Evolutionary conservation across 2,329 filamentous ascomycete species (phyloP), one percentile per base, ranked within the genome.

Genomic region (Botryotinia narcissicola): DNA sequence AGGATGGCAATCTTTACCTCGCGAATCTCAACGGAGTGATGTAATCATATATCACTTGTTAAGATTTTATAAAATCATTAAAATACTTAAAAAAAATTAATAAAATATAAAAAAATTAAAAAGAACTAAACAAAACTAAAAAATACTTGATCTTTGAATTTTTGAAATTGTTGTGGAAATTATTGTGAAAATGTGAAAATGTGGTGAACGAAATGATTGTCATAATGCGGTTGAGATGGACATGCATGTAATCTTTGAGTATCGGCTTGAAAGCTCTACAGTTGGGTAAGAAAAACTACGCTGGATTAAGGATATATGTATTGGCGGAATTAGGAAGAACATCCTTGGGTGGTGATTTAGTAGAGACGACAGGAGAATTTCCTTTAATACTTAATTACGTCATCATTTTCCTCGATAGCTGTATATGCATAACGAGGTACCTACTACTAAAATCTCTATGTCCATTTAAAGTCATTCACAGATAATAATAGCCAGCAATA

Each of bases 211-310:
- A 12, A 51, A 35, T n/a, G 29, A 25, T 8, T 18, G 29, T 51
- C 4, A n/a, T n/a, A 6, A 37, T 12, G 16, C 0, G 14, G 0
- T 14, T 57, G 3, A 63, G 7, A 9, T 42, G 25, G 4, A 18
- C 2, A 29, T 1, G 0, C 1, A 29, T 1, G 0, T 14, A 42
- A 14, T 42, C 40, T 3, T 18, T 16, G 42, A 3, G 4, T 12
- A 16, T 51, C 1, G 12, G 12, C 46, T 25, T 1, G 3, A 12
- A 51, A 0, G 22, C 10, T n/a, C 51, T 29, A 29, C 0, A 4
- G 2, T 2, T 54, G 6, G 6, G 51, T 29, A 29, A 54, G n/a
- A n/a, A 54, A 54, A 1, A 16, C 25, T 5, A 10, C 25, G 3
- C 48, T 16, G 3, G 40, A 10, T 8, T 25, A 12, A 51, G 10